phyloP scores from a whole-genome alignment of 1,139 yeast genomes.

The Geotrichum klebahnii region DNA sequence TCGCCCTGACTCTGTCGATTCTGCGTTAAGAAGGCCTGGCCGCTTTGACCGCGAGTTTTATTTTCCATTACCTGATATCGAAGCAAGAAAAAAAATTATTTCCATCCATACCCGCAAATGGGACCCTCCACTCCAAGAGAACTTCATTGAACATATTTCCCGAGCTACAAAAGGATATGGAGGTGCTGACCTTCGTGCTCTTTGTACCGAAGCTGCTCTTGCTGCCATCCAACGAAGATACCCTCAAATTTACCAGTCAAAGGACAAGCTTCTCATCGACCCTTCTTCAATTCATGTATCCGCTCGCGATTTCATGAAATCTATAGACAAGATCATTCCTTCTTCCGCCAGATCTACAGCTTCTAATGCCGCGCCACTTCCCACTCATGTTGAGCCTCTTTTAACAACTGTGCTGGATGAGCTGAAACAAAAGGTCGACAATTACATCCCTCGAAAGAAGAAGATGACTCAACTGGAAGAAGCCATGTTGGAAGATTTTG shows the following conservation, averaged over 20 bases:
- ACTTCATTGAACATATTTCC: conserved; percentile 66
- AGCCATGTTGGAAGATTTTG: conserved; percentile 60
- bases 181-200: conserved; percentile 93
- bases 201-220: conserved; percentile 93
- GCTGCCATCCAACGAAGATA: conserved; percentile 85
- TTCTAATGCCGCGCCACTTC: conserved; percentile 67
- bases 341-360: conserved; percentile 86
- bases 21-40: conserved; percentile 95
- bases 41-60: conserved; percentile 95
- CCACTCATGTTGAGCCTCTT: conserved; percentile 64
- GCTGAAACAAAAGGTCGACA: conserved; percentile 50
- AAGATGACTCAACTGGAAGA: conserved; percentile 62
- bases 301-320: conserved; percentile 84
- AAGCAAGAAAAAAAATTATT: conserved; percentile 73
- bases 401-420: conserved; percentile 49
- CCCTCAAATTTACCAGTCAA: conserved; percentile 84
- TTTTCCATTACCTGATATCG: conserved; percentile 84
- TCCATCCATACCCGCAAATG: conserved; percentile 85
- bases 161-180: conserved; percentile 91
- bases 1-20: conserved; percentile 95
- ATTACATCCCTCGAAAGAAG: conserved; percentile 61
- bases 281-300: conserved; percentile 68
- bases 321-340: conserved; percentile 83
- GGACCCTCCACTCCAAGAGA: conserved; percentile 64
- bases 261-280: conserved; percentile 69